Base-by-base conservation (phyloP, 768 basidiomycete genomes). In the Suillus plorans region DNA sequence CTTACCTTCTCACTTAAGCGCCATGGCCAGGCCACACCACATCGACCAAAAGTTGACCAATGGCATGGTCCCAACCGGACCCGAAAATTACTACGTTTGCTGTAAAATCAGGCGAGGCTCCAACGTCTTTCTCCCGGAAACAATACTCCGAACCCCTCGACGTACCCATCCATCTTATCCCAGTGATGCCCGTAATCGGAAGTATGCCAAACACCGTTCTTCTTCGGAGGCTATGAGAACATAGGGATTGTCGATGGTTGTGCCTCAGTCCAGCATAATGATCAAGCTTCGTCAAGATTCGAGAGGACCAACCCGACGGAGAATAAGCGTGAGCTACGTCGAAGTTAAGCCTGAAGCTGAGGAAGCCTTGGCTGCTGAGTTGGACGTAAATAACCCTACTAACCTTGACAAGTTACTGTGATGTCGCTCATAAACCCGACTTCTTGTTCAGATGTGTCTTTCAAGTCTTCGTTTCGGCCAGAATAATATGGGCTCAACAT, bases 401-500 rank as follows among this genome's bases (percentile, higher is more conserved):
- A 31, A 31, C 31, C 31, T 31, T 31, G 31, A 31, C 31, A 31
- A 31, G 44, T 45, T 20, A n/a, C n/a, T n/a, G 47, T 22, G 47
- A 82, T 87, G 83, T 83, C 86, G 22, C 76, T 80, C 66, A 81
- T 84, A 42, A 77, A 79, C 5, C 80, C 82, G 50, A 75, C 70
- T 65, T 74, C n/a, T 47, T 12, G n/a, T n/a, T n/a, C 45, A 47
- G 81, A 72, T 75, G 77, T 61, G 8, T 66, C 74, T 39, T 67
- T 69, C 31, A 92, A 92, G 77, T 80, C 79, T 5, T 82, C 83
- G 18, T 82, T 80, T 44, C 80, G 82, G 20, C 83, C 82, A 34
- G 89, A 92, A 71, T 80, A 60, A 83, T 89, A 53, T 92, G 94
- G 65, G 87, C 82, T 0, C 77, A 89, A 62, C 88, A 90, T 1